phyloP scores from a whole-genome alignment of 371 early-diverging fungal genomes.

The Mortierella polycephala region DNA sequence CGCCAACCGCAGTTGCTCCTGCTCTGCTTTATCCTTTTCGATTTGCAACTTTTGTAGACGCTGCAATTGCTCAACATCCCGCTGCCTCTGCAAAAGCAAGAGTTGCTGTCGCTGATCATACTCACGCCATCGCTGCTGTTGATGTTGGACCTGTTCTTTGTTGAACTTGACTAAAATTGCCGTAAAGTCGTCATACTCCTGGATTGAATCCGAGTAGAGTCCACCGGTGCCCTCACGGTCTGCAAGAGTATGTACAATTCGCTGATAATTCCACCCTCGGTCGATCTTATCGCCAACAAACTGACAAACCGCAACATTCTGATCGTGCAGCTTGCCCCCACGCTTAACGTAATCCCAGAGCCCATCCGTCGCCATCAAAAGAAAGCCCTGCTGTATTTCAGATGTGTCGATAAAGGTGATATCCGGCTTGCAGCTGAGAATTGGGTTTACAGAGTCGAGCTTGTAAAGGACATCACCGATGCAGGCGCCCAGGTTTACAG shows the following conservation, averaged over 20 bases:
- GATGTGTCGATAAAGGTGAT: conserved; percentile 62
- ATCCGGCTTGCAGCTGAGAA: conserved; percentile 70
- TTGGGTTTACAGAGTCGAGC: conserved; percentile 62
- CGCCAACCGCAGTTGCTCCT: too few species aligned
- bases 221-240: conserved; percentile 44
- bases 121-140: not conserved
- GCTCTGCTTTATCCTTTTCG: too few species aligned
- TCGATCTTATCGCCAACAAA: conserved; percentile 54
- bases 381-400: conserved; percentile 31
- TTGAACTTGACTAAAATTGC: conserved; percentile 51
- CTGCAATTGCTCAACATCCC: too few species aligned
- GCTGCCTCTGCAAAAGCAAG: too few species aligned
- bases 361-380: conserved; percentile 56
- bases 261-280: conserved; percentile 43
- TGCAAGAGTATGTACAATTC: conserved; percentile 43
- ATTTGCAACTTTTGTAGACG: too few species aligned
- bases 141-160: not conserved
- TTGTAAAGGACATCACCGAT: conserved; percentile 76
- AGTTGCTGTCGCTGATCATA: not conserved
- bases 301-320: conserved; percentile 41
- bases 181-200: conserved; percentile 56
- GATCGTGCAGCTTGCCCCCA: conserved; percentile 42
- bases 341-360: conserved; percentile 53
- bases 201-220: conserved; percentile 51
- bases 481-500: conserved; percentile 70